phyloP scores from a whole-genome alignment of 1,284 basidiomycete genomes.

The Amylostereum chailletii region DNA sequence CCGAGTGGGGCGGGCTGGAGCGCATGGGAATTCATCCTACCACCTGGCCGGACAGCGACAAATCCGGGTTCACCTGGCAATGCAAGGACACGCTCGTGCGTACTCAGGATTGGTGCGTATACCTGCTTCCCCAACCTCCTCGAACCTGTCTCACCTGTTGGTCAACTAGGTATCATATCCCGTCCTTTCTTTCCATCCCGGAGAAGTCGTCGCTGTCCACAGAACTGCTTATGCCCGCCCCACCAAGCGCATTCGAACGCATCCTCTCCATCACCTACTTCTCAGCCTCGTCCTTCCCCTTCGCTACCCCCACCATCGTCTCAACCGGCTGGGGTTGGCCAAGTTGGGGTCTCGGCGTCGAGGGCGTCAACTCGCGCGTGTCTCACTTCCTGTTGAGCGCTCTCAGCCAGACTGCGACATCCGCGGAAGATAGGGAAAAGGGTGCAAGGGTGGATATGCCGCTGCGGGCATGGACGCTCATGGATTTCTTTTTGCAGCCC shows the following conservation, averaged over 20 bases:
- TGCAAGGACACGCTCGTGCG: constrained; percentile 59
- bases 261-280: constrained; percentile 65
- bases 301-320: constrained; percentile 65
- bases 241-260: constrained; percentile 28
- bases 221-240: constrained; percentile 38
- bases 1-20: constrained; percentile 54
- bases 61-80: constrained; percentile 67
- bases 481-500: constrained; percentile 65
- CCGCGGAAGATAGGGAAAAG: constrained; percentile 1
- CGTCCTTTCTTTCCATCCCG: constrained; percentile 67
- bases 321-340: constrained; percentile 78
- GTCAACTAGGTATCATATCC: constrained; percentile 59
- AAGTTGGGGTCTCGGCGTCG: constrained; percentile 59
- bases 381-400: constrained; percentile 59
- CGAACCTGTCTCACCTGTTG: constrained; percentile 3
- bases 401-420: constrained; percentile 21
- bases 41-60: constrained; percentile 72
- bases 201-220: constrained; percentile 64
- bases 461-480: constrained; percentile 61
- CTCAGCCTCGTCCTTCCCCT: constrained; percentile 75
- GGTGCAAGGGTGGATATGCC: constrained; percentile 18
- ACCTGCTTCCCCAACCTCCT: not conserved
- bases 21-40: constrained; percentile 77
- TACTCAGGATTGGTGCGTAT: constrained; percentile 74
- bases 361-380: constrained; percentile 74